phyloP scores from a whole-genome alignment of 805 yeast species.

The Candida orba region DNA sequence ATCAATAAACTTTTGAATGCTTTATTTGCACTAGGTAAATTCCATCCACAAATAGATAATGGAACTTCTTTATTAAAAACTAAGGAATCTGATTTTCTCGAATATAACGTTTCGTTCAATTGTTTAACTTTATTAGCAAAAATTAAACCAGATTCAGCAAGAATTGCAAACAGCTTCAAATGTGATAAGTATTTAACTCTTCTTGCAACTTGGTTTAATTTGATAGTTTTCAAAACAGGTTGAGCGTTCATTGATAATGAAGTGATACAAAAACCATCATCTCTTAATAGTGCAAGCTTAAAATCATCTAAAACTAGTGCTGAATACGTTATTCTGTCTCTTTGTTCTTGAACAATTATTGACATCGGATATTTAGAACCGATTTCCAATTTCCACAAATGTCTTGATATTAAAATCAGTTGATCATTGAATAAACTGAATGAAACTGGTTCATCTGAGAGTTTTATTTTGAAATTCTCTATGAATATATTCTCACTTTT shows the following conservation, averaged over 20 bases:
- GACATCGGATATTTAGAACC: slow-evolving; percentile 10
- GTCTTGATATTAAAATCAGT: slow-evolving; percentile 14
- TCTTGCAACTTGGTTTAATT: slow-evolving; percentile 22
- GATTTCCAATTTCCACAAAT: slow-evolving; percentile 14
- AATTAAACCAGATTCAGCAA: slow-evolving; percentile 15
- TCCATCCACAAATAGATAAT: slow-evolving; percentile 29
- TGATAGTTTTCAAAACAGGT: slow-evolving; percentile 20
- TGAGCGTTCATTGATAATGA: slow-evolving; percentile 10
- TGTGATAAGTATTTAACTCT: slow-evolving; percentile 22
- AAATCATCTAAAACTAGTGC: slow-evolving; percentile 7
- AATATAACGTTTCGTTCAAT: slow-evolving; percentile 5
- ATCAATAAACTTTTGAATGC: slow-evolving; percentile 24
- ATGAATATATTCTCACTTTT: background rate
- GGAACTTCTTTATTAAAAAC: slow-evolving; percentile 24
- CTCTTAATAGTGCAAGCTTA: slow-evolving; percentile 24
- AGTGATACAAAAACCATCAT: slow-evolving; percentile 27
- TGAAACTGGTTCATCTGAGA: slow-evolving; percentile 16
- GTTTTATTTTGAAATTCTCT: background rate
- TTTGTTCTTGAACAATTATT: slow-evolving; percentile 16
- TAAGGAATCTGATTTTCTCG: slow-evolving; percentile 2
- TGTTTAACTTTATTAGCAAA: slow-evolving; percentile 13
- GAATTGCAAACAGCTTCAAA: slow-evolving; percentile 16
- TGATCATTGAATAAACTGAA: slow-evolving; percentile 8
- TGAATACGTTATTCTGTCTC: slow-evolving; percentile 10
- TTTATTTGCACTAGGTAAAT: slow-evolving; percentile 17